phyloP scores from a whole-genome alignment of 345 rosid genomes.

The Ricinus communis region DNA sequence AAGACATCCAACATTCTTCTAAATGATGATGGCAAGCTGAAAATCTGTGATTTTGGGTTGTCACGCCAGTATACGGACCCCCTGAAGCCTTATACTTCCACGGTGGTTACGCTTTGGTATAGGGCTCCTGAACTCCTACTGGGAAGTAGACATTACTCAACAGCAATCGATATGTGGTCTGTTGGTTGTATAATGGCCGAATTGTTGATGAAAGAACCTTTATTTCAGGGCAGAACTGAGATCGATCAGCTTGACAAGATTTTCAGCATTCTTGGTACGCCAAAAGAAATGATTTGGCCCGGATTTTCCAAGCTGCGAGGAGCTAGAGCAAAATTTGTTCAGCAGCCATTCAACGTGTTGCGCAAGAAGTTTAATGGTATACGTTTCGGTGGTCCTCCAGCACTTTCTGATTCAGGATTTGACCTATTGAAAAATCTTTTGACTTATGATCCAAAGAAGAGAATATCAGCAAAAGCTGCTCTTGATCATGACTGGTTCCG shows the following conservation, averaged over 20 bases:
- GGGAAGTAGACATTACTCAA: conserved; percentile 70
- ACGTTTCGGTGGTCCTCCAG: conserved; percentile 63
- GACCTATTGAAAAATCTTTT: conserved; percentile 67
- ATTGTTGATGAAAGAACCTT: conserved; percentile 59
- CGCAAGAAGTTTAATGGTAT: conserved; percentile 73
- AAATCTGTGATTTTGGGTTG: conserved; percentile 82
- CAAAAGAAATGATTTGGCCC: conserved; percentile 63
- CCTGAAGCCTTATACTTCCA: conserved; percentile 67
- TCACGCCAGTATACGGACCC: conserved; percentile 79
- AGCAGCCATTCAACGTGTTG: conserved; percentile 58
- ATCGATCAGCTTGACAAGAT: conserved; percentile 72
- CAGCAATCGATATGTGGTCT: conserved; percentile 94
- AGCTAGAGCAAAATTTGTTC: conserved; percentile 58
- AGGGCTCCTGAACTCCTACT: conserved; percentile 82
- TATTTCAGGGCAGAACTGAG: conserved; percentile 68
- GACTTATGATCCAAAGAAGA: conserved; percentile 67
- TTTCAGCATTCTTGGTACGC: conserved; percentile 73
- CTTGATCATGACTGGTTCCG: conserved; percentile 73
- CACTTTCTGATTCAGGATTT: conserved; percentile 72
- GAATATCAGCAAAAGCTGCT: conserved; percentile 74
- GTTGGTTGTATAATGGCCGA: conserved; percentile 91
- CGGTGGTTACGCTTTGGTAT: conserved; percentile 76
- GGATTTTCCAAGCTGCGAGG: conserved; percentile 60
- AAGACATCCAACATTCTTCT: conserved; percentile 80
- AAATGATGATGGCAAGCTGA: conserved; percentile 68